phyloP scores from a whole-genome alignment of 2,329 filamentous ascomycete species.

The Botrytis porri region DNA sequence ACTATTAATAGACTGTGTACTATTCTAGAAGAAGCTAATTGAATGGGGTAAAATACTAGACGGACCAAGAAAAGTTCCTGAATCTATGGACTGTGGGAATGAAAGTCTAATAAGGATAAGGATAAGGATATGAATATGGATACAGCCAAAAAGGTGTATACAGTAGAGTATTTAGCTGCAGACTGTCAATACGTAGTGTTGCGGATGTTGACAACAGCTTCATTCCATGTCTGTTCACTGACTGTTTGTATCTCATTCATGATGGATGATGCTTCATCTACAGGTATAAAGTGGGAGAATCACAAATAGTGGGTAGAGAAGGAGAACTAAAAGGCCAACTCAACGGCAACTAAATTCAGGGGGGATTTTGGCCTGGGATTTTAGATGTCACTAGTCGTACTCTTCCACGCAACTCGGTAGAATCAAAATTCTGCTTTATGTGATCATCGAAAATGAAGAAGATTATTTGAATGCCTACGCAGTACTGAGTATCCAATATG shows the following conservation, averaged over 20 bases:
- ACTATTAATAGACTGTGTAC: slow-evolving; percentile 8
- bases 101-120: slow-evolving; percentile 6
- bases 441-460: not conserved
- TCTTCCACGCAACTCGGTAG: not conserved
- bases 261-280: not conserved
- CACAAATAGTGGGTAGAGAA: not conserved
- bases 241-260: not conserved
- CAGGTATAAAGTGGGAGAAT: not conserved
- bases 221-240: not conserved
- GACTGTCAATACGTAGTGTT: not conserved
- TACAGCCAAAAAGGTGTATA: not conserved
- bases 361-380: not conserved
- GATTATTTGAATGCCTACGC: not conserved
- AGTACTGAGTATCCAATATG: not conserved
- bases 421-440: not conserved
- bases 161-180: not conserved
- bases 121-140: not conserved
- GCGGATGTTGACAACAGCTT: not conserved
- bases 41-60: slow-evolving; percentile 1
- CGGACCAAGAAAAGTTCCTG: not conserved
- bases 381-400: not conserved
- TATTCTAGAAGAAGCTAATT: slow-evolving; percentile 1
- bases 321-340: not conserved
- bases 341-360: not conserved
- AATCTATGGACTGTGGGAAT: not conserved